These are phyloP conservation scores for Fonsecaea erecta DNA, from an alignment of 2,329 filamentous ascomycete species.

Conservation along the genomic window DNA sequence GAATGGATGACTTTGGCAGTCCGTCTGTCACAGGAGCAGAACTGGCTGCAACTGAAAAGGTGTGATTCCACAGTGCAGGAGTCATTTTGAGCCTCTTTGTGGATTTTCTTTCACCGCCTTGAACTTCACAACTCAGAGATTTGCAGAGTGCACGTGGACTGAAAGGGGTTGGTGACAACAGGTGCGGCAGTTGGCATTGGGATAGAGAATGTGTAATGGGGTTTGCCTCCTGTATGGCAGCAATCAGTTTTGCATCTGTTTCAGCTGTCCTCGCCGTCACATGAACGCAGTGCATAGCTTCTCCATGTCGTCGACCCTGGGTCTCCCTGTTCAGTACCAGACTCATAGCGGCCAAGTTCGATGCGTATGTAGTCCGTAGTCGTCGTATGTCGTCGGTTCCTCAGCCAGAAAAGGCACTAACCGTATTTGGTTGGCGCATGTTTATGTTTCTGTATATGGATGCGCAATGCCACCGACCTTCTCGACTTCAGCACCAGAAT, in stretches of 20 bases:
- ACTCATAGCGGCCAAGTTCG: background rate
- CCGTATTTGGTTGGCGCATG: background rate
- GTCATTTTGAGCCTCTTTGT: background rate
- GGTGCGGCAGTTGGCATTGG: background rate
- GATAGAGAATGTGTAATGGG: too few relatives aligned
- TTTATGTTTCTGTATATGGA: conserved; percentile 8
- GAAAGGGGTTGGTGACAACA: background rate
- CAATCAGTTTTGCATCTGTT: background rate
- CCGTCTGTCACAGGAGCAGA: background rate
- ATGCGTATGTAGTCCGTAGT: too few relatives aligned
- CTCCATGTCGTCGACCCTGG: background rate
- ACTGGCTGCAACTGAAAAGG: background rate
- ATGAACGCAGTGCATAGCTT: background rate
- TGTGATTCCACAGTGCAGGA: background rate
- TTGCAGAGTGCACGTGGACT: background rate
- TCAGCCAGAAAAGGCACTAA: background rate
- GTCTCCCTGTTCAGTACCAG: background rate
- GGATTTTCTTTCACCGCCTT: background rate
- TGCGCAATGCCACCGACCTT: background rate
- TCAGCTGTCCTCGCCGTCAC: background rate
- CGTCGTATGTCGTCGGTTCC: background rate
- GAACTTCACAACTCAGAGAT: background rate
- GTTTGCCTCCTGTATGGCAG: background rate
- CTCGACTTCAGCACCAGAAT: background rate
- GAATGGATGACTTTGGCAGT: background rate